These are phyloP conservation scores for Kwoniella shandongensis DNA, from an alignment of 768 basidiomycete genomes.

Conservation along the genomic window DNA sequence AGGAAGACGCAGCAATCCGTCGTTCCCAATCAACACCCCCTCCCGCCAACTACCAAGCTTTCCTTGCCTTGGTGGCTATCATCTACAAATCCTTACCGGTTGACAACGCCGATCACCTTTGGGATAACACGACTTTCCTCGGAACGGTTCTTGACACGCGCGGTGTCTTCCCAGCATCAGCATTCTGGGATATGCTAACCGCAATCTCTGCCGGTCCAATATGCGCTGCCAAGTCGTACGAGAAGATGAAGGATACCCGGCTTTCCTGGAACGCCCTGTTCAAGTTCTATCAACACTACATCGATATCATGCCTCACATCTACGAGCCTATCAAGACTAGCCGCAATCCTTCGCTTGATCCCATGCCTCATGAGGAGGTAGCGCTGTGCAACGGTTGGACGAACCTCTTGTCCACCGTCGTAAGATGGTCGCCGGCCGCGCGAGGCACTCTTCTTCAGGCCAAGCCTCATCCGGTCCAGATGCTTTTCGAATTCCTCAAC, in stretches of 20 bases:
- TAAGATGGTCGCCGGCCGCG: conserved; percentile 37
- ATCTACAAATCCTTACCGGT: conserved; percentile 36
- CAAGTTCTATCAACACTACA: conserved; percentile 45
- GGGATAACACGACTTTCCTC: conserved; percentile 39
- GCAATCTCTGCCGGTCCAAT: conserved; percentile 37
- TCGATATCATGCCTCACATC: conserved; percentile 37
- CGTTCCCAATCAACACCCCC: conserved; percentile 29
- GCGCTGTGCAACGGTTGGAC: conserved; percentile 41
- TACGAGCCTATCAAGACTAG: conserved; percentile 39
- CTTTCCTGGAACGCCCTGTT: conserved; percentile 31
- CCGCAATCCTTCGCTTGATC: conserved; percentile 27
- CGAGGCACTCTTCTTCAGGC: conserved; percentile 33
- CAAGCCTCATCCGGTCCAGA: conserved; percentile 38
- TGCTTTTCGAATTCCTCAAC: conserved; percentile 45
- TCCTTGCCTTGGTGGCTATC: conserved; percentile 35
- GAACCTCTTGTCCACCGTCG: conserved; percentile 33
- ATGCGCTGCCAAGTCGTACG: conserved; percentile 39
- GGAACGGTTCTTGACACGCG: conserved; percentile 36
- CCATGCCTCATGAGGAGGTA: conserved; percentile 36
- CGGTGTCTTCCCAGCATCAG: conserved; percentile 26
- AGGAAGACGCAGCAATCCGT: conserved; percentile 40
- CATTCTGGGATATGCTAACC: conserved; percentile 38
- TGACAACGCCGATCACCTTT: conserved; percentile 37
- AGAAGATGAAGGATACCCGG: conserved; percentile 42
- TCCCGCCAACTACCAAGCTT: conserved; percentile 37